Evolutionary conservation across 2,329 filamentous ascomycete genomes (phyloP).

Genomic region (Bimuria novae-zelandiae): DNA sequence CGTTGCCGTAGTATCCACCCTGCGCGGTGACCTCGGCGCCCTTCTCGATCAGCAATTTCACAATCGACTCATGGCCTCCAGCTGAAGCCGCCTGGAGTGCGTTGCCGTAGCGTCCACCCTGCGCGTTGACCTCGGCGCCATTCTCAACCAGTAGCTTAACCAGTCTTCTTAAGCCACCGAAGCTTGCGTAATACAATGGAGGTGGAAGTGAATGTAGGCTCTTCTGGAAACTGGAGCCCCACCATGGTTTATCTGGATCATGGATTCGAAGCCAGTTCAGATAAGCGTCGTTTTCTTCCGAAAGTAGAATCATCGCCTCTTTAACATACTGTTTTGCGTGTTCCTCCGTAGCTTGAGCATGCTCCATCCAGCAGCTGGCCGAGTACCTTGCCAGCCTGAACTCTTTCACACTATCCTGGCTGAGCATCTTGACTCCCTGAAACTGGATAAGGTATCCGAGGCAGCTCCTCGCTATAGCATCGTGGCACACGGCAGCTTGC

Average conservation of each 20-base stretch:
- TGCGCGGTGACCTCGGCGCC: slow-evolving; percentile 10
- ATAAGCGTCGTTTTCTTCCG: slow-evolving; percentile 18
- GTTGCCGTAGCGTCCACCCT: slow-evolving; percentile 5
- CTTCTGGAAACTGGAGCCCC: slow-evolving; percentile 5
- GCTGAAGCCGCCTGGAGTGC: background rate
- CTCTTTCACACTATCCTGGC: background rate
- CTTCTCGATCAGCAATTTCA: slow-evolving; percentile 16
- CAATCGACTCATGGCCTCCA: background rate
- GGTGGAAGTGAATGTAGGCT: slow-evolving; percentile 5
- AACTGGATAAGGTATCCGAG: slow-evolving; percentile 25
- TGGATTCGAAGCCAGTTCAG: slow-evolving; percentile 23
- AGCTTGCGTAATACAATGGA: slow-evolving; percentile 1
- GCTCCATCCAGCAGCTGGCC: slow-evolving; percentile 21
- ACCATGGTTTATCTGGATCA: slow-evolving; percentile 20
- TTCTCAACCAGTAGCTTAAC: background rate
- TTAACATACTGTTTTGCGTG: background rate
- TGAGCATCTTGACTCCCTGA: background rate
- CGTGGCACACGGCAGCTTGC: slow-evolving; percentile 11
- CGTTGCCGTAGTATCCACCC: background rate
- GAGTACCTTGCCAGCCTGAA: slow-evolving; percentile 22
- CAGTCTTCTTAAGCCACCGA: background rate
- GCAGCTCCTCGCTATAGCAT: slow-evolving; percentile 20
- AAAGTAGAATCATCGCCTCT: slow-evolving; percentile 19
- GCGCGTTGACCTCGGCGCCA: no score
- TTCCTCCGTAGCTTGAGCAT: slow-evolving; percentile 4